Evolutionary conservation across 108 stramenopile species (phyloP).

Genomic region (Craspedostauros australis): DNA sequence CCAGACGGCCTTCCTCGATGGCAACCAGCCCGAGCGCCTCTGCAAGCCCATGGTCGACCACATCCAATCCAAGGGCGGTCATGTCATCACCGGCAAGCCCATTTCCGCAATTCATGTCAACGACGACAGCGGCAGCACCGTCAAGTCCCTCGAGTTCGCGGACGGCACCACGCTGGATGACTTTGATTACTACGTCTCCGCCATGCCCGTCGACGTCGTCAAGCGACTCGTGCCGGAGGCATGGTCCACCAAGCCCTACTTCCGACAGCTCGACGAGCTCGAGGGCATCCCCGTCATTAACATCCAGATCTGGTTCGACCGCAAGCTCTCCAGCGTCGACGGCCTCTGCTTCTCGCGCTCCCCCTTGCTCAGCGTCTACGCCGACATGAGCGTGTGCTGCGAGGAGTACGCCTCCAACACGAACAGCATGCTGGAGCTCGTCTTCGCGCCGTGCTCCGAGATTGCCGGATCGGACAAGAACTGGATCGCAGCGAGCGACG

Average conservation of each 20-base stretch:
- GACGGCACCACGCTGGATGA: constrained; percentile 61
- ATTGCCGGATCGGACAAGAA: constrained; percentile 60
- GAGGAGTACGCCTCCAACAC: constrained; percentile 84
- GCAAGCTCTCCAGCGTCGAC: constrained; percentile 81
- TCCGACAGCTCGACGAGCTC: constrained; percentile 81
- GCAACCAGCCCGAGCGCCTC: constrained; percentile 87
- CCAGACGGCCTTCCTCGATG: constrained; percentile 93
- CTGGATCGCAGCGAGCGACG: constrained; percentile 69
- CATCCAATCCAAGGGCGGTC: constrained; percentile 67
- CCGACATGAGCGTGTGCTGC: constrained; percentile 89
- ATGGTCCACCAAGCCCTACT: constrained; percentile 87
- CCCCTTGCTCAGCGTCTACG: constrained; percentile 91
- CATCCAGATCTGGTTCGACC: constrained; percentile 95
- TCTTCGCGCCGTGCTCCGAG: constrained; percentile 87
- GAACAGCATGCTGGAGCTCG: constrained; percentile 88
- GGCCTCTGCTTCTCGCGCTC: constrained; percentile 84
- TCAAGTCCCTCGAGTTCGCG: constrained; percentile 58
- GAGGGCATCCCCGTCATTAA: constrained; percentile 94
- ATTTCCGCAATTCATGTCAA: constrained; percentile 32
- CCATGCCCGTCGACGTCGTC: constrained; percentile 92
- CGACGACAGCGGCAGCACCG: constrained; percentile 50
- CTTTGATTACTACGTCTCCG: constrained; percentile 88
- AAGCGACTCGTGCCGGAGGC: constrained; percentile 67
- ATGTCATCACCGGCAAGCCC: constrained; percentile 64
- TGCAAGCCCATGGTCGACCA: constrained; percentile 85